These are phyloP conservation scores for Histomonas meleagridis DNA, from an alignment of 208 protist species.

Conservation along the genomic window DNA sequence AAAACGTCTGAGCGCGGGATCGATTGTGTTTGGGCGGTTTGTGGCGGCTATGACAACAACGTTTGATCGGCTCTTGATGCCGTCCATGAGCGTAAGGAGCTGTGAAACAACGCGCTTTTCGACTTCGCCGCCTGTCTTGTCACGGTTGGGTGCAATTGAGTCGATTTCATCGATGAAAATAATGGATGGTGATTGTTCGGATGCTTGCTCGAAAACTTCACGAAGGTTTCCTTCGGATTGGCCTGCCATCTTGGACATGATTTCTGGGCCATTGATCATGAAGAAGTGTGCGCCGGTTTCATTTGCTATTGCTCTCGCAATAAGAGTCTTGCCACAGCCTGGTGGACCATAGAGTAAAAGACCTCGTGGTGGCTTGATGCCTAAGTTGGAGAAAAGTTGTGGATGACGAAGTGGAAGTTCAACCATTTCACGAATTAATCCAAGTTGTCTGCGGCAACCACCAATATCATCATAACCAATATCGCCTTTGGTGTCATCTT, in stretches of 20 bases:
- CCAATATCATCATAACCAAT: constrained; percentile 96
- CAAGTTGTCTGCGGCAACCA: constrained; percentile 28
- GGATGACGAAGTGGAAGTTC: constrained; percentile 95
- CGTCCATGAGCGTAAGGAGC: constrained; percentile 99
- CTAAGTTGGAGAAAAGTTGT: constrained; percentile 90
- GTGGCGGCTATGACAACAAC: constrained; percentile 99
- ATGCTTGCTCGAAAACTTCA: constrained; percentile 91
- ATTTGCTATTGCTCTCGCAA: constrained; percentile 96
- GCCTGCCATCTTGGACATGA: constrained; percentile 98
- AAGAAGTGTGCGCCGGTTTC: constrained; percentile 99
- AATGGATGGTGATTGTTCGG: constrained; percentile 91
- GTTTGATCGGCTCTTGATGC: constrained; percentile 84
- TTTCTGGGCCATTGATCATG: constrained; percentile 97
- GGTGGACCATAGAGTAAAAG: constrained; percentile 96
- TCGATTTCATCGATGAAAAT: constrained; percentile 99
- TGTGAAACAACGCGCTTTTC: constrained; percentile 99
- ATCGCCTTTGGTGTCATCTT: constrained; percentile 84
- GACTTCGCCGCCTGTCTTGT: constrained; percentile 95
- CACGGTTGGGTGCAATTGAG: constrained; percentile 97
- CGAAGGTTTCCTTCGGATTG: constrained; percentile 97
- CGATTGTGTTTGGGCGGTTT: constrained; percentile 96
- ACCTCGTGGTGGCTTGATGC: constrained; percentile 73
- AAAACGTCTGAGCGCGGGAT: constrained; percentile 91
- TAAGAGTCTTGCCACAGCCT: constrained; percentile 96
- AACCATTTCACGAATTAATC: constrained; percentile 74